phyloP scores from a whole-genome alignment of 2,329 filamentous ascomycete genomes.

The Stachybotrys elegans region DNA sequence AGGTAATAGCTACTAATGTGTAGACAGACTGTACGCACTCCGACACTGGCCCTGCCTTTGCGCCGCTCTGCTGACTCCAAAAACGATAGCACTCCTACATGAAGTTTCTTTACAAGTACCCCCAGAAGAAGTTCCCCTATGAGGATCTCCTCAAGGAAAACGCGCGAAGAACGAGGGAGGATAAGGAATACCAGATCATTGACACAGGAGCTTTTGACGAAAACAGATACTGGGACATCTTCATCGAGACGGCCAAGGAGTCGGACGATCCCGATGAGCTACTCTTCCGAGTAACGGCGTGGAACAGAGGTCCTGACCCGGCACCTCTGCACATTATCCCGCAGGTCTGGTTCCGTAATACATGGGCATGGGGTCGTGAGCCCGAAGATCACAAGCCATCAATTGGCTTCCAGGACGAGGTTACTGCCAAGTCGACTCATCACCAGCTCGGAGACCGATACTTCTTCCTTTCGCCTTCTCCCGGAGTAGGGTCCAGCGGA shows the following conservation, averaged over 20 bases:
- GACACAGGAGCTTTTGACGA: conserved; percentile 88
- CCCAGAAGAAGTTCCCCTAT: conserved; percentile 87
- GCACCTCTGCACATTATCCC: conserved; percentile 91
- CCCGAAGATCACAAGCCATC: conserved; percentile 70
- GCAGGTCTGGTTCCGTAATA: conserved; percentile 96
- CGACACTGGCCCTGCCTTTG: neutral
- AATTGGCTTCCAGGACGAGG: conserved; percentile 62
- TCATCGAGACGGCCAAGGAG: conserved; percentile 95
- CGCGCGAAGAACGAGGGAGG: conserved; percentile 66
- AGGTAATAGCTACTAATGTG: conserved; percentile 13
- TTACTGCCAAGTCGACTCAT: conserved; percentile 72
- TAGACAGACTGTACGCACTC: conserved; percentile 37
- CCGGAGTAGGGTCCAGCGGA: conserved; percentile 71
- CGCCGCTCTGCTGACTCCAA: conserved; percentile 9
- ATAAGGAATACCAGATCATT: conserved; percentile 85
- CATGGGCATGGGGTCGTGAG: conserved; percentile 91
- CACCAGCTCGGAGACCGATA: conserved; percentile 77
- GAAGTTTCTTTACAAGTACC: conserved; percentile 98
- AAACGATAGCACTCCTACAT: conserved; percentile 96
- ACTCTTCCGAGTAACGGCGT: conserved; percentile 89
- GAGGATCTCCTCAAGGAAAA: conserved; percentile 83
- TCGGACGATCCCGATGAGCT: conserved; percentile 87
- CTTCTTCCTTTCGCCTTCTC: conserved; percentile 82
- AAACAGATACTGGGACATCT: conserved; percentile 92
- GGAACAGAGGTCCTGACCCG: conserved; percentile 87